Percentiles rank a stretch among this genome's conserved stretches.
Conservation (phyloP, 2,329 filamentous ascomycete species). For the Teratosphaeria nubilosa region DNA sequence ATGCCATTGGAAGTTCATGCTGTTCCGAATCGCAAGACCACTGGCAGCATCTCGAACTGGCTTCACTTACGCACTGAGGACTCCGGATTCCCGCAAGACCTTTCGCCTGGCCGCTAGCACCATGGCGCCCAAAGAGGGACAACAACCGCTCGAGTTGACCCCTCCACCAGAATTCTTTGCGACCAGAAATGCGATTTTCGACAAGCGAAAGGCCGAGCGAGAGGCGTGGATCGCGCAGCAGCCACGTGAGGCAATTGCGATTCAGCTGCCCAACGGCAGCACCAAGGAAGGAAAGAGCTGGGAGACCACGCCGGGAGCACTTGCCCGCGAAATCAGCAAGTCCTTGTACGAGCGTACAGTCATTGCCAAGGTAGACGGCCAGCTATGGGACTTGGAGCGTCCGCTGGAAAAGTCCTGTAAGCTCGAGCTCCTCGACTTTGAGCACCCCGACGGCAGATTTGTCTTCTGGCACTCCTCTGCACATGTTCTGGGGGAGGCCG, state of each 20-base stretch:
- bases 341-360: slow-evolving; percentile 78
- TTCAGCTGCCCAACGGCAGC: slow-evolving; percentile 64
- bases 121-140: slow-evolving; percentile 27
- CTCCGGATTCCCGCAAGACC: neutral
- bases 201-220: slow-evolving; percentile 74
- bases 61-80: neutral
- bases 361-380: slow-evolving; percentile 72
- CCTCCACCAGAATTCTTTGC: slow-evolving; percentile 66
- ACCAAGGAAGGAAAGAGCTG: slow-evolving; percentile 68
- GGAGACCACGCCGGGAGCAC: slow-evolving; percentile 78
- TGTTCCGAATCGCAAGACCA: neutral
- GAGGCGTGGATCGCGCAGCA: slow-evolving; percentile 64
- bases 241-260: slow-evolving; percentile 62
- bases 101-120: neutral
- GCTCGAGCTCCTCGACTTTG: slow-evolving; percentile 76
- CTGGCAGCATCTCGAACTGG: neutral
- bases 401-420: slow-evolving; percentile 81
- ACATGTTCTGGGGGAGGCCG: slow-evolving; percentile 90
- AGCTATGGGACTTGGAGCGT: slow-evolving; percentile 86
- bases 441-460: slow-evolving; percentile 66
- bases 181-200: slow-evolving; percentile 76
- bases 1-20: neutral
- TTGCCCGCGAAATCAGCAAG: slow-evolving; percentile 73
- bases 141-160: slow-evolving; percentile 34
- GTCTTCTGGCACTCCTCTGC: slow-evolving; percentile 98